Percentiles rank a stretch among this genome's conserved stretches.
phyloP scores from a whole-genome alignment of 2,329 filamentous ascomycete species.

The Cladorrhinum sp. region DNA sequence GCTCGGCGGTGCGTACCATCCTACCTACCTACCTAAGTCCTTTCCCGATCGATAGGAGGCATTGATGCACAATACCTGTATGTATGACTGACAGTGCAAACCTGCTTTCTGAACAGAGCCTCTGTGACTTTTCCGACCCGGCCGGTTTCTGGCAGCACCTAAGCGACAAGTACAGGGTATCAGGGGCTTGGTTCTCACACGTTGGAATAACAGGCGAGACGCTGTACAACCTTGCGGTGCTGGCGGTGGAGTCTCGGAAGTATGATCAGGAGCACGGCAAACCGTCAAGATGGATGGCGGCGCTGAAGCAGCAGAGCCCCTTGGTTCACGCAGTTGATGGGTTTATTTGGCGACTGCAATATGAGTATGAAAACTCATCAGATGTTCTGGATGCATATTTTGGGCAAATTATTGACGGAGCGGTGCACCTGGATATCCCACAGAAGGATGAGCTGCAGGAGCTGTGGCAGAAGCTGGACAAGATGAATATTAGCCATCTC shows the following conservation, averaged over 20 bases:
- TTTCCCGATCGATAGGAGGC: too few species aligned
- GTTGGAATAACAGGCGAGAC: background rate
- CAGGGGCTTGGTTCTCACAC: background rate
- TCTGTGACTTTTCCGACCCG: background rate
- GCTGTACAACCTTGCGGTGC: background rate
- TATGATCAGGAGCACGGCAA: constrained; percentile 1
- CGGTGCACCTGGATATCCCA: background rate
- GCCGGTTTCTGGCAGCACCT: background rate
- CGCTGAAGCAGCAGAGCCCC: background rate
- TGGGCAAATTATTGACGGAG: background rate
- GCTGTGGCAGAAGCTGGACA: background rate
- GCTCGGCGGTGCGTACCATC: background rate
- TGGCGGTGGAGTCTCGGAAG: background rate
- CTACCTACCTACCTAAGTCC: too few species aligned
- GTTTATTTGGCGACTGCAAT: background rate
- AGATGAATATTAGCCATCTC: background rate
- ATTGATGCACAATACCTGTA: too few species aligned
- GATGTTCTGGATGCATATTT: background rate
- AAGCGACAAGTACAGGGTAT: background rate
- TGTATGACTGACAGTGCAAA: background rate
- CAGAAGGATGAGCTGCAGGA: background rate
- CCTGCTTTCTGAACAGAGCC: background rate
- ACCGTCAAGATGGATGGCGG: background rate
- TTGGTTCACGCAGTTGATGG: background rate
- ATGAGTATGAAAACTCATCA: background rate